Evolutionary conservation across 164 flowering plant genomes (phyloP), one percentile per base, ranked within the genome.

Genomic region (Santalum album): DNA sequence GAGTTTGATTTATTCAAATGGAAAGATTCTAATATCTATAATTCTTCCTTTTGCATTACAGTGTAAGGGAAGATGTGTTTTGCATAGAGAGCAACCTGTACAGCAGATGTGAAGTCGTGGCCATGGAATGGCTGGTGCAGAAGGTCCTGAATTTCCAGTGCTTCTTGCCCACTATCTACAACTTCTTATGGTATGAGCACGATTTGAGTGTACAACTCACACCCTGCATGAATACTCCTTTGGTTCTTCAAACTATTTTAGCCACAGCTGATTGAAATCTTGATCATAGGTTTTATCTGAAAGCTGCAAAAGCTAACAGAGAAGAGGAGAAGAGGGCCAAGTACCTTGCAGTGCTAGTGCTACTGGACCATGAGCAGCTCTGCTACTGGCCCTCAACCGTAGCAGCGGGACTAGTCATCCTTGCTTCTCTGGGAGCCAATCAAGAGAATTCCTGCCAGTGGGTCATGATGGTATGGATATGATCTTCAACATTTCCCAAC

Each of bases 71-170:
- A 63, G 78, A 34, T 62, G 63, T 65, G 1, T 79, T 89, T 70
- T 39, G 56, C 20, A 73, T 92, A 18, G 90, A 73, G 23, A 56
- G 59, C 64, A 79, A 68, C 53, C 54, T 43, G 24, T 85, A 79
- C 55, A 68, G 74, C 64, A 77, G 90, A 61, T 46, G 70, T 56
- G 96, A 92, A 76, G 96, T 89, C 42, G 90, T 92, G 55, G 99
- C 91, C 40, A 92, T 92, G 99, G 99, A 92, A 72, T 92, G 99
- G 99, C 63, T 89, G 62, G 85, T 92, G 55, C 92, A 74, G 67
- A 86, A 87, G 63, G 79, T 83, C 57, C 91, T 89, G 51, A 71
- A 75, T 49, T 92, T 87, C 78, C 74, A 77, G 51, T 89, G 96
- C 69, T 73, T 74, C 69, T 55, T 73, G 56, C 95, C 96, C 47